Percentiles rank a stretch among this genome's conserved stretches.
Conservation (phyloP, 495 filamentous ascomycete species). For the Xylaria scruposa region DNA sequence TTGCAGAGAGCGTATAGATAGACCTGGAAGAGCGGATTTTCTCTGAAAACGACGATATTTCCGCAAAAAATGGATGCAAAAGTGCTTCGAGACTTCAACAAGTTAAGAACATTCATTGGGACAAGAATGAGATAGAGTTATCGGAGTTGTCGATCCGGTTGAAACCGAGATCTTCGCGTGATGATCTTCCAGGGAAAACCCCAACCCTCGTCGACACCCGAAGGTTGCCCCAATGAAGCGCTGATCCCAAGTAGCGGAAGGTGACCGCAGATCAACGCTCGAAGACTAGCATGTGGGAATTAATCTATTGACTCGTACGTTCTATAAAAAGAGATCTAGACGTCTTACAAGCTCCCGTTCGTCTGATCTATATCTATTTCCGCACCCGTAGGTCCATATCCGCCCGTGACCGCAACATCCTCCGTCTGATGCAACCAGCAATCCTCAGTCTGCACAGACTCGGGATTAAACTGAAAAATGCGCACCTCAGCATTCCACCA, state of each 20-base stretch:
- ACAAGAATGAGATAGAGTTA: background rate
- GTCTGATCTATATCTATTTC: constrained; percentile 33
- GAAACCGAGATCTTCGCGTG: constrained; percentile 20
- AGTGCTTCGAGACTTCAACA: background rate
- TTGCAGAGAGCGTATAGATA: background rate
- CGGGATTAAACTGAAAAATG: constrained; percentile 59
- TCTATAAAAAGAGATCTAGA: background rate
- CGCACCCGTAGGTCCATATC: constrained; percentile 34
- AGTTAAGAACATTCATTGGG: background rate
- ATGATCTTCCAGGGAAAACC: background rate
- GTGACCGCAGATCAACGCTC: background rate
- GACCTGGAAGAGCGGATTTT: background rate
- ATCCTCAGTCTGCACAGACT: constrained; percentile 31
- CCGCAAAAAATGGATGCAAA: background rate
- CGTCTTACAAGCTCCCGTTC: constrained; percentile 21
- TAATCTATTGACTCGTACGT: background rate
- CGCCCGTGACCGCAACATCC: constrained; percentile 26
- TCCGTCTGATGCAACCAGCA: constrained; percentile 33
- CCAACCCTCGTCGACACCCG: background rate
- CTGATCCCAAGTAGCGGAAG: background rate
- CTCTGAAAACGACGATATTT: background rate
- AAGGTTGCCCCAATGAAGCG: background rate
- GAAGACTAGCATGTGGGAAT: background rate
- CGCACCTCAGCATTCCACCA: constrained; percentile 65
- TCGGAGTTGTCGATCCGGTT: constrained; percentile 21